Base-by-base conservation (phyloP, 78 protist genomes). In the Salpingoeca rosetta region DNA sequence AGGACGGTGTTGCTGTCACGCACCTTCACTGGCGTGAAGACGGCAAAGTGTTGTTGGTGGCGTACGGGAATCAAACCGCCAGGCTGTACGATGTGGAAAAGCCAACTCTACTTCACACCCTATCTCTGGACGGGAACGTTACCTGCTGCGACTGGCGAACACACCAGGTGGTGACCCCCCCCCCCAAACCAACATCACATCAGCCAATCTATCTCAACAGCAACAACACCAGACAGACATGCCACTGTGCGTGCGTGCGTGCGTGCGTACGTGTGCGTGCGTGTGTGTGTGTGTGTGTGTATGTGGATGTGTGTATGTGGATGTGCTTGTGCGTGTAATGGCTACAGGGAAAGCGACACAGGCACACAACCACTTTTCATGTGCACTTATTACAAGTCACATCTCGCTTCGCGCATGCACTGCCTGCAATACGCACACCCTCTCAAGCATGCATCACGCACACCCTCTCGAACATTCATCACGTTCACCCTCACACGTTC, bases 351-450 rank as follows among this genome's bases (percentile, higher is more conserved):
- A 36, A 17, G 78, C 37, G 78, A 74, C 37, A 24, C 44, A 11
- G n/a, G n/a, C n/a, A n/a, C n/a, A n/a, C n/a, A n/a, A n/a, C n/a
- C 74, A 39, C 3, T 78, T 90, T 89, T 94, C 78, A 96, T 80
- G 84, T 98, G 97, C 94, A 12, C 97, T 95, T 74, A 98, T 98
- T n/a, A 93, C 97, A 44, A 98, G 97, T 87, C 92, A 99, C n/a
- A 41, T 98, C 84, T 73, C 92, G 93, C 39, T 96, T 76, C 41
- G 35, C 41, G 12, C 37, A 56, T 45, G 2, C 36, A 3, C 31
- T 57, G 27, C 22, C 3, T 11, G 11, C 37, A 81, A 36, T n/a
- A n/a, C n/a, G n/a, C n/a, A n/a, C n/a, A n/a, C n/a, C n/a, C n/a
- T n/a, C n/a, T n/a, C n/a, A 81, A 25, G 26, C 3, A 39, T 2